Evolutionary conservation across 768 basidiomycete species (phyloP), one percentile per base, ranked within the genome.

Genomic region (Phlegmacium glaucopus): DNA sequence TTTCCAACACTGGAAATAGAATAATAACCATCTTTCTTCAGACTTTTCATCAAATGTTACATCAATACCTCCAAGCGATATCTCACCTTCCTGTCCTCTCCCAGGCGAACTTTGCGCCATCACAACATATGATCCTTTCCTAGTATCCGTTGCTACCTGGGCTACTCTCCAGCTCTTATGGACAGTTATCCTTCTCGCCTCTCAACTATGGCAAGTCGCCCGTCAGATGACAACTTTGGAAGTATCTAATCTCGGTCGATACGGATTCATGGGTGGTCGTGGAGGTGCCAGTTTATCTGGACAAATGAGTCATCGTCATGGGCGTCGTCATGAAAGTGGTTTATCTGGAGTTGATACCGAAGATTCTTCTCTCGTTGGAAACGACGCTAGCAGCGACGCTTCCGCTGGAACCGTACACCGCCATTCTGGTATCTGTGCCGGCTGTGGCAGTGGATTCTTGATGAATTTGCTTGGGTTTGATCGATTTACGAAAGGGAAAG

Each of bases 161-260:
- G 74, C 92, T 0, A 89, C 91, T 0, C 79, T 98, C 7, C 96
- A 99, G 61, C 82, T 99, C n/a, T 79, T 84, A 1, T 98, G 95
- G 96, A 98, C 96, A 1, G 66, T 79, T 41, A 77, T 98, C 46
- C 84, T 98, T 26, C 83, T 96, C 39, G 80, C 77, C 38, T 83
- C 84, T 4, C 95, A 99, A 58, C 72, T 85, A 41, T 95, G 90
- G 90, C 96, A 99, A 66, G 82, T 97, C 45, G 80, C 86, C 2
- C 80, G 86, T 18, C 94, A 98, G 60, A 91, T 98, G 80, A 99
- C 95, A 1, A 97, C 95, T 0, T 77, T 94, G 45, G 95, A 99
- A 61, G 91, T 98, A 3, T 86, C 85, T 49, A 99, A 99, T 61
- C 82, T 98, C 2, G 93, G 95, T 3, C 80, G 95, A 39, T 97